Conservation (phyloP, 2,329 filamentous ascomycete genomes). For the Alternaria conjuncta region DNA sequence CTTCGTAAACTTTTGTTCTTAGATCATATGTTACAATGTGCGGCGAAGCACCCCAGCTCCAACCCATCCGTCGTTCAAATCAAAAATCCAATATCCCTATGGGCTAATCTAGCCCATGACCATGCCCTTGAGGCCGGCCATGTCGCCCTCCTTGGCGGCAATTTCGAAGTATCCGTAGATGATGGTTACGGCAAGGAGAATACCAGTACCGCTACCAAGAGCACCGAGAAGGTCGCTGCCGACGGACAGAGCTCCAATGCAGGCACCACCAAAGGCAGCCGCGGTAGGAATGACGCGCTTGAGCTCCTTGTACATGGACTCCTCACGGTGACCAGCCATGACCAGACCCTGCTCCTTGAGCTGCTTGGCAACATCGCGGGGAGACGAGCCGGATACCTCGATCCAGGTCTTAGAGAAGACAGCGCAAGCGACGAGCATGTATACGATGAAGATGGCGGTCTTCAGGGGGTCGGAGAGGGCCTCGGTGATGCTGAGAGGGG, state of each 20-base stretch:
- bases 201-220: slow-evolving; percentile 95
- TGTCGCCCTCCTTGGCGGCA: slow-evolving; percentile 96
- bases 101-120: slow-evolving; percentile 57
- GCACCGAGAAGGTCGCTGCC: slow-evolving; percentile 94
- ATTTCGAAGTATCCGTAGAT: slow-evolving; percentile 99
- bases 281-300: slow-evolving; percentile 99
- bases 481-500: slow-evolving; percentile 95
- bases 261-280: slow-evolving; percentile 96
- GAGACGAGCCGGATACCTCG: slow-evolving; percentile 96
- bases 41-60: slow-evolving; percentile 8
- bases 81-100: slow-evolving; percentile 2
- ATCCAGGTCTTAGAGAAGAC: slow-evolving; percentile 99
- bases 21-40: slow-evolving; percentile 20
- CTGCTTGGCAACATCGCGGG: slow-evolving; percentile 98
- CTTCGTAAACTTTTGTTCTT: slow-evolving; percentile 16
- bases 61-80: slow-evolving; percentile 4
- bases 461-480: slow-evolving; percentile 96
- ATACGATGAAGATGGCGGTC: slow-evolving; percentile 91
- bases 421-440: slow-evolving; percentile 97
- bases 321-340: slow-evolving; percentile 99
- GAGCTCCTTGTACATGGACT: slow-evolving; percentile 99
- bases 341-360: slow-evolving; percentile 99
- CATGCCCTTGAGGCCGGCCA: slow-evolving; percentile 76
- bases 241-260: slow-evolving; percentile 96
- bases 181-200: slow-evolving; percentile 97